A percentile compares a stretch with the other conserved stretches of the same genome.
Evolutionary conservation across 1,284 basidiomycete species (phyloP).

Genomic region (Hemileccinum hortonii): DNA sequence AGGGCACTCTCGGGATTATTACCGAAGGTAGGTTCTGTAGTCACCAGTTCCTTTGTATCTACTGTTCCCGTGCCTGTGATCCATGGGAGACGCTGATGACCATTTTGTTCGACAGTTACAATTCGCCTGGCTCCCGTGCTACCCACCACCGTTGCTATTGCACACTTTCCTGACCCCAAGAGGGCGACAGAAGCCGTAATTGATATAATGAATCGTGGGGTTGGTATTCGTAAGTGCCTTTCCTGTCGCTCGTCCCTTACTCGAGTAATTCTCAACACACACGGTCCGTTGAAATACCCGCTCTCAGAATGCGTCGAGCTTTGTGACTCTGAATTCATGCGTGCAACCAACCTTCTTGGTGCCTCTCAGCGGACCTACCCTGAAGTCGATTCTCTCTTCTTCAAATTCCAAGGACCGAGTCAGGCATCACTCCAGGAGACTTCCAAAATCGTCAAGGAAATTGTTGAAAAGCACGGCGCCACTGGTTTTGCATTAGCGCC

Average conservation of each 20-base stretch:
- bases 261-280: background rate
- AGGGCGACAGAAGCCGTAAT: slow-evolving; percentile 72
- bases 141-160: slow-evolving; percentile 73
- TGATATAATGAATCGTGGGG: slow-evolving; percentile 73
- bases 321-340: slow-evolving; percentile 70
- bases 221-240: slow-evolving; percentile 59
- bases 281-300: background rate
- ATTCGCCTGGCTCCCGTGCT: slow-evolving; percentile 77
- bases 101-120: slow-evolving; percentile 51
- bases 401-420: slow-evolving; percentile 83
- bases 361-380: slow-evolving; percentile 59
- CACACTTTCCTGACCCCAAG: slow-evolving; percentile 65
- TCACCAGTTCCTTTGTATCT: background rate
- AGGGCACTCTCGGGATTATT: slow-evolving; percentile 91
- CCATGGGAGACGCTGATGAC: background rate
- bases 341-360: slow-evolving; percentile 66
- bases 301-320: slow-evolving; percentile 73
- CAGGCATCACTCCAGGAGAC: slow-evolving; percentile 62
- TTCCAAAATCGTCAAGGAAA: slow-evolving; percentile 53
- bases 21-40: slow-evolving; percentile 65
- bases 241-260: background rate
- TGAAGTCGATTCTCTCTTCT: slow-evolving; percentile 75
- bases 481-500: slow-evolving; percentile 70
- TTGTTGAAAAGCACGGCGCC: slow-evolving; percentile 67
- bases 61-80: background rate